A percentile compares a stretch with the other conserved stretches of the same genome.
Conservation (phyloP, 2,329 filamentous ascomycete genomes). For the Keithomyces neogunnii region DNA sequence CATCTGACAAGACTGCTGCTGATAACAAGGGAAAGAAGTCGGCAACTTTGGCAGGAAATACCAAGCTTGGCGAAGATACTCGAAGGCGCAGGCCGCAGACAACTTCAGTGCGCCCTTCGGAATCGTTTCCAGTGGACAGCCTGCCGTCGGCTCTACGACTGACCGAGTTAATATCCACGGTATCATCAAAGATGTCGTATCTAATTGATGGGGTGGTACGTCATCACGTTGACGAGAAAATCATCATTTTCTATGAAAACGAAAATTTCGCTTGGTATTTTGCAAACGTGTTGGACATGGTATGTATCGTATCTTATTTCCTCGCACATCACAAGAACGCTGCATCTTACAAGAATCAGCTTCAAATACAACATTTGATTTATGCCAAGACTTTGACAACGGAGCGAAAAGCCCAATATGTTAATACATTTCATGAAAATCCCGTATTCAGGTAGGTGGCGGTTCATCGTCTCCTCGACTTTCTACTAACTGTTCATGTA, state of each 20-base stretch:
- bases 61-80: slow-evolving; percentile 30
- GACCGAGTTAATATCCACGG: slow-evolving; percentile 65
- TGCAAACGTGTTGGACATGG: slow-evolving; percentile 70
- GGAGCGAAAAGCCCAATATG: slow-evolving; percentile 61
- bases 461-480: no score
- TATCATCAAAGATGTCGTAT: slow-evolving; percentile 82
- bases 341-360: slow-evolving; percentile 21
- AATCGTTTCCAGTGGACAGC: slow-evolving; percentile 14
- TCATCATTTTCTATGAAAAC: slow-evolving; percentile 86
- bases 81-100: slow-evolving; percentile 19
- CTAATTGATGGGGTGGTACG: slow-evolving; percentile 63
- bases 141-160: slow-evolving; percentile 41
- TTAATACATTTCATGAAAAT: slow-evolving; percentile 68
- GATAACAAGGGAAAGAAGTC: slow-evolving; percentile 10
- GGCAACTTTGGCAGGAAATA: slow-evolving; percentile 31
- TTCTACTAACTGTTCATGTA: not conserved
- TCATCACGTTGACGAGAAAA: slow-evolving; percentile 68
- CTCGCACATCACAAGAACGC: not conserved
- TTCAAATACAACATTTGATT: slow-evolving; percentile 53
- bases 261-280: slow-evolving; percentile 83
- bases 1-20: slow-evolving; percentile 6
- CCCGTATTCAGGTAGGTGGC: slow-evolving; percentile 45
- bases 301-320: slow-evolving; percentile 20
- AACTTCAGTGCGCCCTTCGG: slow-evolving; percentile 17
- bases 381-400: slow-evolving; percentile 57